Evolutionary conservation across 352 stramenopile genomes (phyloP).

Genomic region (Globisporangium orthogonon): DNA sequence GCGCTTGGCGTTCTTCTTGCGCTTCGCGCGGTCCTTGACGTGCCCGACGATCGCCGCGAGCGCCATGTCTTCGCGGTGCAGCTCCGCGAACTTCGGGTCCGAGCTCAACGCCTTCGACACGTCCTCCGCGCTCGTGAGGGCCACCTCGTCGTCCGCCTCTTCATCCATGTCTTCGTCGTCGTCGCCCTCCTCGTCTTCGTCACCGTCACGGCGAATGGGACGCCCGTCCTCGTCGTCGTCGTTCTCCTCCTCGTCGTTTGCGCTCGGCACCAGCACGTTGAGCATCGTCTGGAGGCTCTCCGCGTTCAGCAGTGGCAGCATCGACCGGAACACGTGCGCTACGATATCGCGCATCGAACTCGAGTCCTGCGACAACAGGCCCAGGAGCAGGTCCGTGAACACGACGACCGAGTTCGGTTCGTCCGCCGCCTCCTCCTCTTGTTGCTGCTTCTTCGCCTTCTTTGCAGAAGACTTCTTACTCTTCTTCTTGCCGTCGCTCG

Average conservation of each 20-base stretch:
- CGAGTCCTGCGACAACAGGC: constrained; percentile 76
- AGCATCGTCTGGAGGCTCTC: constrained; percentile 67
- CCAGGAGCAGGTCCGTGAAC: constrained; percentile 78
- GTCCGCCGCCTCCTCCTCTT: constrained; percentile 11
- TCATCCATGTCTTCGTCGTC: constrained; percentile 29
- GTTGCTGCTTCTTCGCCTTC: constrained; percentile 18
- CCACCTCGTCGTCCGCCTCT: constrained; percentile 37
- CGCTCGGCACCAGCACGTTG: constrained; percentile 44
- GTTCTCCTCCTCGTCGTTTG: constrained; percentile 23
- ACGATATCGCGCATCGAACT: constrained; percentile 82
- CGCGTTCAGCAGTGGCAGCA: constrained; percentile 58
- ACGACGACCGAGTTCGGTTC: constrained; percentile 59
- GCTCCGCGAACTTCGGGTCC: constrained; percentile 52
- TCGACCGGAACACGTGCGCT: constrained; percentile 66
- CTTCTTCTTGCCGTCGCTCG: constrained; percentile 25
- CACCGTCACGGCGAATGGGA: constrained; percentile 15
- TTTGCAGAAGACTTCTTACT: constrained; percentile 13
- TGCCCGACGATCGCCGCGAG: constrained; percentile 76
- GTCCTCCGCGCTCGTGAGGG: constrained; percentile 47
- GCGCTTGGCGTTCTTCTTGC: constrained; percentile 73
- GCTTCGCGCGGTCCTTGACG: constrained; percentile 61
- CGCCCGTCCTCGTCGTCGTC: constrained; percentile 20
- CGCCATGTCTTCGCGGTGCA: constrained; percentile 75
- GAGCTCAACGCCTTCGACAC: constrained; percentile 61
- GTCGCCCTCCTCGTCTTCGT: constrained; percentile 29